Conservation (phyloP, 1,139 yeast species). For the Geotrichum histeridarum region DNA sequence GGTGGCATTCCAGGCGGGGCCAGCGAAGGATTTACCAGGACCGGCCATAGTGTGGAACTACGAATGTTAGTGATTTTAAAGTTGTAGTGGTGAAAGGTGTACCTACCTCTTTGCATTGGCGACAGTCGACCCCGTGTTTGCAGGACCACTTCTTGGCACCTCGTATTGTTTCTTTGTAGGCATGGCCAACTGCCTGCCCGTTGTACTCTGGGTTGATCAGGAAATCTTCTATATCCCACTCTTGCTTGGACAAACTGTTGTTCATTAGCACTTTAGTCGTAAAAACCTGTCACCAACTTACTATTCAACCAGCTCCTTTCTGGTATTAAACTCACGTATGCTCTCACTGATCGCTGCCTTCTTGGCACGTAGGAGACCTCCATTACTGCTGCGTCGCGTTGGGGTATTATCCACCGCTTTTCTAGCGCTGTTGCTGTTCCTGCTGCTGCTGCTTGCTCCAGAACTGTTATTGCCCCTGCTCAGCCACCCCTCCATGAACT, state of each 20-base stretch:
- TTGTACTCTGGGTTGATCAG: conserved; percentile 26
- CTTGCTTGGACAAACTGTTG: conserved; percentile 14
- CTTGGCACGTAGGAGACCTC: not conserved
- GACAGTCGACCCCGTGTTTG: conserved; percentile 31
- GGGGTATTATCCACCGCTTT: not conserved
- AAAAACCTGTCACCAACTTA: not conserved
- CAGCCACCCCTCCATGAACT: not conserved
- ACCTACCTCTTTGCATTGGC: conserved; percentile 26
- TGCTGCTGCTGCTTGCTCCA: not conserved
- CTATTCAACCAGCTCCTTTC: conserved; percentile 6
- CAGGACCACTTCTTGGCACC: conserved; percentile 26
- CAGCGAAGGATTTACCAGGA: conserved; percentile 19
- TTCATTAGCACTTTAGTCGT: not conserved
- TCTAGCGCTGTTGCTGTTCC: not conserved
- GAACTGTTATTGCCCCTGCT: not conserved
- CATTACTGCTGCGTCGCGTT: not conserved
- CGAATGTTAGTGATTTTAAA: not conserved
- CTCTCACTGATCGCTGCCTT: not conserved
- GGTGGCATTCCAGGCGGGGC: conserved; percentile 23
- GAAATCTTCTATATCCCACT: conserved; percentile 31
- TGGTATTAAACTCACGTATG: not conserved
- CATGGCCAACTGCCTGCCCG: conserved; percentile 24
- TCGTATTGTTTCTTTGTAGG: conserved; percentile 29
- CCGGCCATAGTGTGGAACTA: conserved; percentile 31
- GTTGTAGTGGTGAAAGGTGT: not conserved